Evolutionary conservation across 352 stramenopile genomes (phyloP), one percentile per base, ranked within the genome.

Genomic region (Achlya hypogyna): DNA sequence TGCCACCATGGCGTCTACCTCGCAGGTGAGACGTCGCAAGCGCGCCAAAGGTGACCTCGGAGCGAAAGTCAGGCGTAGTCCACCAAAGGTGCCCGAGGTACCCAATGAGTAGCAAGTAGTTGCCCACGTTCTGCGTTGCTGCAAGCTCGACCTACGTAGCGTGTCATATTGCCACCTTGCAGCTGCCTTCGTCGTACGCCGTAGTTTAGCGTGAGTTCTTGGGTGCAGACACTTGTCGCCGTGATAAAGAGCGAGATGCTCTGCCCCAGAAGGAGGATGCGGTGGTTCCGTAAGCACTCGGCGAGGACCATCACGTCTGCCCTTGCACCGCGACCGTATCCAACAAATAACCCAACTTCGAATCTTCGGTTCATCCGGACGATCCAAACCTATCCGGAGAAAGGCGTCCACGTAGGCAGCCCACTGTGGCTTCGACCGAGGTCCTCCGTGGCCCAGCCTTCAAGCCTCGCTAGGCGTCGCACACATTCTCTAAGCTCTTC

Each of bases 191-290:
- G 9, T n/a, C 51, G 38, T 27, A 84, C 69, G 53, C 68, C 62
- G 58, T 95, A 95, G 60, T 82, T 88, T 29, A 85, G 76, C 59
- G 81, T 91, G 45, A 97, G 77, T 31, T 80, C 68, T 49, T 95
- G 81, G 18, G 87, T 91, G 74, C 93, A 96, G 43, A 97, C 79
- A 45, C 86, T 84, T 16, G 88, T 96, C 54, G 76, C 82, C 32
- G 90, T 79, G 69, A 97, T 95, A 49, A 96, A 74, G 45, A 95
- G 54, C 45, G 85, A 96, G 59, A 97, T 91, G 64, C 90, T 78
- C 68, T 97, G 90, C 5, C 91, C 90, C 12, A 93, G 73, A 63
- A 88, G 53, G 38, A 94, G 69, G 53, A 87, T 79, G 51, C 77
- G 78, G 71, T 88, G 77, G 66, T 71, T 74, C 69, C 34, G 34